Evolutionary conservation across 1,139 yeast species (phyloP).

Genomic region (Sugiyamaella xylanicola): DNA sequence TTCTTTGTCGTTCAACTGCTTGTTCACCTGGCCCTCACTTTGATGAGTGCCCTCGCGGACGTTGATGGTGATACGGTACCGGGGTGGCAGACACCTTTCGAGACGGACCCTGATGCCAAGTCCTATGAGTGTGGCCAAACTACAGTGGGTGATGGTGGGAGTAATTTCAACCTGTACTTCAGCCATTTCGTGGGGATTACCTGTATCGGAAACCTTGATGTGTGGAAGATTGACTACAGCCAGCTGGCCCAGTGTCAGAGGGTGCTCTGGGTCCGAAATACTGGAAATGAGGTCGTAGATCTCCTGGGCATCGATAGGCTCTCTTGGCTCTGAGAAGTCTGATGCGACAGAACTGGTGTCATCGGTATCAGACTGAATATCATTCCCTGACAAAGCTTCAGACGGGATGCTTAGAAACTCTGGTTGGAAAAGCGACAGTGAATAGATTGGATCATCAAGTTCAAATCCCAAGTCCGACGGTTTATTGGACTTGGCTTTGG

Average conservation of each 20-base stretch:
- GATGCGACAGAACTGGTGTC: slow-evolving; percentile 15
- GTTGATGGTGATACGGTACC: slow-evolving; percentile 76
- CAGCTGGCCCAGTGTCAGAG: slow-evolving; percentile 88
- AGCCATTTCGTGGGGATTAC: slow-evolving; percentile 57
- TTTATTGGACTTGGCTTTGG: slow-evolving; percentile 8
- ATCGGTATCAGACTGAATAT: neutral
- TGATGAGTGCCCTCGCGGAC: slow-evolving; percentile 94
- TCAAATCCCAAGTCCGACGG: neutral
- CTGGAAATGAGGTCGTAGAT: slow-evolving; percentile 75
- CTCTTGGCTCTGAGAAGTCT: slow-evolving; percentile 37
- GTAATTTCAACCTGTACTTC: slow-evolving; percentile 84
- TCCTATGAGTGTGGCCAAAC: slow-evolving; percentile 93
- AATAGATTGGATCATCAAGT: slow-evolving; percentile 24
- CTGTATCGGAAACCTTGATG: slow-evolving; percentile 65
- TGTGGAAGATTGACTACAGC: slow-evolving; percentile 90
- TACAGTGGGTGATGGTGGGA: slow-evolving; percentile 97
- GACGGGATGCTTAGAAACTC: slow-evolving; percentile 7
- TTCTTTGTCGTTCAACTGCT: slow-evolving; percentile 95
- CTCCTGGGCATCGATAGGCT: slow-evolving; percentile 77
- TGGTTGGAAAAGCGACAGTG: slow-evolving; percentile 31
- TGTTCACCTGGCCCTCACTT: slow-evolving; percentile 92
- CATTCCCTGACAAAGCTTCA: slow-evolving; percentile 11
- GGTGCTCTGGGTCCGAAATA: slow-evolving; percentile 98
- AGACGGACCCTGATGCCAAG: slow-evolving; percentile 90
- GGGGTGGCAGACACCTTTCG: slow-evolving; percentile 83